A percentile compares a stretch with the other conserved stretches of the same genome.
Evolutionary conservation across 2,329 filamentous ascomycete species (phyloP).

Genomic region (Exophiala lecanii-corni): DNA sequence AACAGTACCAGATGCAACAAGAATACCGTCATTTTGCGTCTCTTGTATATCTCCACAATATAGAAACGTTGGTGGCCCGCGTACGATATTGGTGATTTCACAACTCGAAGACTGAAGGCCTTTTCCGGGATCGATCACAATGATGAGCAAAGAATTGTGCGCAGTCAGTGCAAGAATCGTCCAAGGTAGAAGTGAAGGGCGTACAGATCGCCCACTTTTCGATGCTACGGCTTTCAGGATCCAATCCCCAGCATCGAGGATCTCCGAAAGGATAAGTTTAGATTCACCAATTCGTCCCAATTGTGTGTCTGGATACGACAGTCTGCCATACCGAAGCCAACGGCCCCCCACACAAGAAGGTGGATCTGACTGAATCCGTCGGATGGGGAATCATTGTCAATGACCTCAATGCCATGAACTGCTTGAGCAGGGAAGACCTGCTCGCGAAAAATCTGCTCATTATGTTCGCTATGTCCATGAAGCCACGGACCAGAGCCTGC

Average conservation of each 20-base stretch:
- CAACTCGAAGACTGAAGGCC: constrained; percentile 26
- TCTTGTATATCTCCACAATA: constrained; percentile 76
- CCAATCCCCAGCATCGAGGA: constrained; percentile 64
- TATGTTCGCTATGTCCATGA: constrained; percentile 32
- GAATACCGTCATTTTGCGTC: constrained; percentile 53
- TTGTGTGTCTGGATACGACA: constrained; percentile 2
- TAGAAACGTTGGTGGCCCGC: constrained; percentile 68
- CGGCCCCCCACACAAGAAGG: constrained; percentile 63
- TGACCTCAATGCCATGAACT: constrained; percentile 14
- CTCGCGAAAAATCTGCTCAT: constrained; percentile 33
- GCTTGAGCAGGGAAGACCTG: constrained; percentile 23
- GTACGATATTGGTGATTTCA: constrained; percentile 40
- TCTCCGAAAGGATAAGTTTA: constrained; percentile 34
- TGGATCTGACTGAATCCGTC: constrained; percentile 20
- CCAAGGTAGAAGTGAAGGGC: no score
- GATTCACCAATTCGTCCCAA: constrained; percentile 29
- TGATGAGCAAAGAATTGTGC: constrained; percentile 71
- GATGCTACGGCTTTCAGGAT: constrained; percentile 64
- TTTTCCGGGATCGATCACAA: constrained; percentile 30
- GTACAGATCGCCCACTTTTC: no score
- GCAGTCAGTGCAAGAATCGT: constrained; percentile 68
- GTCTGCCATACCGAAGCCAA: constrained; percentile 32
- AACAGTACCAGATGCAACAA: constrained; percentile 84
- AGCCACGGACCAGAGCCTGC: constrained; percentile 38
- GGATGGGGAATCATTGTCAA: constrained; percentile 12